Conservation (phyloP, 2,329 filamentous ascomycete genomes). For the Cylindrodendrum hubeiense region DNA sequence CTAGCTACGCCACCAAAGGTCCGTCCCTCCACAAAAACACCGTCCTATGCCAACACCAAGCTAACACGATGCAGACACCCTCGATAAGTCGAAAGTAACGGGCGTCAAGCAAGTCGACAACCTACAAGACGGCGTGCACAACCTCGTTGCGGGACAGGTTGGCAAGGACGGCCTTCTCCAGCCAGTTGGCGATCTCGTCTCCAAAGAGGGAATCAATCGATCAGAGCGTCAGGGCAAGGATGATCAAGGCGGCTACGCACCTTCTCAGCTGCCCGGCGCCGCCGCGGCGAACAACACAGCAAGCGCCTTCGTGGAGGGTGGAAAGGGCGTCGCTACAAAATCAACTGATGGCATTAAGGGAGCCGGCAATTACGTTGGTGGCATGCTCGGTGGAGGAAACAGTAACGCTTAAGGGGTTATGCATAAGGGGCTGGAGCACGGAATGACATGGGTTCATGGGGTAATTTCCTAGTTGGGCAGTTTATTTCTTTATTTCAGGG, state of each 20-base stretch:
- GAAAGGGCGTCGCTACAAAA: constrained; percentile 46
- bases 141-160: constrained; percentile 71
- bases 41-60: rapidly evolving
- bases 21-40: constrained; percentile 36
- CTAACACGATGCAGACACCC: constrained; percentile 63
- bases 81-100: constrained; percentile 78
- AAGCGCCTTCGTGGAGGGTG: constrained; percentile 45
- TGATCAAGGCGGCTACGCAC: constrained; percentile 64
- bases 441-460: no score
- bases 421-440: no score
- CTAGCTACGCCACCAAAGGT: constrained; percentile 78
- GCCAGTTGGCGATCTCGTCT: constrained; percentile 71
- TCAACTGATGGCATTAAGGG: constrained; percentile 46
- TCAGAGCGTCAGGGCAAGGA: constrained; percentile 74
- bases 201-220: constrained; percentile 75
- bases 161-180: constrained; percentile 76
- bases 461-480: no score
- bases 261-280: constrained; percentile 47
- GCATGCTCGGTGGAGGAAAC: constrained; percentile 50
- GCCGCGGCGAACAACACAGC: constrained; percentile 43
- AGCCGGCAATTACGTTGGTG: constrained; percentile 48
- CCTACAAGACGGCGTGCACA: constrained; percentile 76
- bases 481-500: no score
- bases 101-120: constrained; percentile 75
- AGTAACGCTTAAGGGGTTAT: constrained; percentile 27